Evolutionary conservation across 2,329 filamentous ascomycete species (phyloP), one percentile per base, ranked within the genome.

Genomic region (Fusarium solani-melongenae): DNA sequence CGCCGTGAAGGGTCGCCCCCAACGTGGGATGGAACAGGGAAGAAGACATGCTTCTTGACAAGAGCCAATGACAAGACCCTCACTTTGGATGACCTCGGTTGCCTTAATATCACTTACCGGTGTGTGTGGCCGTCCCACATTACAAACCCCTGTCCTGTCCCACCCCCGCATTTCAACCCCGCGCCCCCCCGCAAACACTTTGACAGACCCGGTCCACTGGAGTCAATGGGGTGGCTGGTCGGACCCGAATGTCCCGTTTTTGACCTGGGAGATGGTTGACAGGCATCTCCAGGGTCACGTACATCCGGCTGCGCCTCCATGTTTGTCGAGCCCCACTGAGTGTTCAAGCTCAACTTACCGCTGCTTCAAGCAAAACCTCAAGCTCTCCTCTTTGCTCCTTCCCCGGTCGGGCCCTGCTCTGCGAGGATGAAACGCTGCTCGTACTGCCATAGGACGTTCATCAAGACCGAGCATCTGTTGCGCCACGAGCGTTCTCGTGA

Each of bases 401-500:
- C 10, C 9, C 46, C 15, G 10, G 46, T 29, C 10, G 24, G 9
- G 46, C 46, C 6, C 24, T 51, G 24, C 17, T 51, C 24, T 51
- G 24, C 46, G 46, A 51, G 46, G 10, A 51, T 51, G 46, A 51
- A 51, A 51, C 46, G 24, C 36, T 67, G 65, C 36, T 64, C 60
- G 36, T 67, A 53, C 44, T 67, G 65, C 20, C 36, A 63, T 36
- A 57, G 65, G 27, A 67, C 31, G 6, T 67, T 67, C 24, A 59
- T 56, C 55, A 68, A 68, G 29, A 51, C 56, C 12, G 66, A 68
- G 46, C 66, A 68, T 17, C 66, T 68, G 5, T 46, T 56, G 34
- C 66, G 66, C 46, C 66, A 68, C 56, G 66, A 68, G 56, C 55
- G 66, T 6, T 68, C 66, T 27, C 66, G 66, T 68, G 27, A 60